Percentiles rank a stretch among this genome's conserved stretches.
Conservation (phyloP, 495 filamentous ascomycete genomes). For the Neurospora tetrasperma region DNA sequence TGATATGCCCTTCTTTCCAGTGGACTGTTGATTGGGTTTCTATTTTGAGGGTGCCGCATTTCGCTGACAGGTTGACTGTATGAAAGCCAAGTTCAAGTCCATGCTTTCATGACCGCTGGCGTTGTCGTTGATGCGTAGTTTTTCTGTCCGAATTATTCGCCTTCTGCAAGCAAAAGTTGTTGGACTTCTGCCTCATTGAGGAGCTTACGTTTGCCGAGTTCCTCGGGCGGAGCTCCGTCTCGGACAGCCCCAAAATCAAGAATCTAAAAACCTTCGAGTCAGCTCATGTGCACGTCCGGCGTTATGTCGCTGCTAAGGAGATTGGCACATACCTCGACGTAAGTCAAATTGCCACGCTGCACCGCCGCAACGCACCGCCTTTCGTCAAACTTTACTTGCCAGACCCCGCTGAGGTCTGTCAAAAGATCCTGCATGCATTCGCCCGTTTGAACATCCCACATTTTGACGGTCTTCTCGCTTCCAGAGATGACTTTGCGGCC, state of each 20-base stretch:
- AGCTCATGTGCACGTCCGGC: neutral
- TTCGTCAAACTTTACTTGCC: slow-evolving; percentile 98
- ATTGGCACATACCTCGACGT: slow-evolving; percentile 71
- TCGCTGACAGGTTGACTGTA: neutral
- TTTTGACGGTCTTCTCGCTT: slow-evolving; percentile 90
- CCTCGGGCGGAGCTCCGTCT: slow-evolving; percentile 62
- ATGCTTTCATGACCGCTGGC: neutral
- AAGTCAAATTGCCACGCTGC: slow-evolving; percentile 82
- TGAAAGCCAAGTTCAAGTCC: neutral
- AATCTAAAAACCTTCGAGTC: slow-evolving; percentile 39
- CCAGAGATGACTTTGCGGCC: slow-evolving; percentile 94
- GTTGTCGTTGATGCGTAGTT: neutral
- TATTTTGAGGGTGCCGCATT: neutral
- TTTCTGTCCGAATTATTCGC: slow-evolving; percentile 5
- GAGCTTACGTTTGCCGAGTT: slow-evolving; percentile 70
- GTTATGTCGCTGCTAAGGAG: neutral
- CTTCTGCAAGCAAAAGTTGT: slow-evolving; percentile 32
- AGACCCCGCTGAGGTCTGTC: slow-evolving; percentile 91
- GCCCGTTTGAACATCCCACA: slow-evolving; percentile 93
- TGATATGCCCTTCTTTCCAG: neutral
- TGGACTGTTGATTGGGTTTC: neutral
- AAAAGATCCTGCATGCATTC: slow-evolving; percentile 90
- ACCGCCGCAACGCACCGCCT: slow-evolving; percentile 93
- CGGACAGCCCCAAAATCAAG: slow-evolving; percentile 87
- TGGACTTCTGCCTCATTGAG: slow-evolving; percentile 54